phyloP scores from a whole-genome alignment of 495 filamentous ascomycete species.

The Penicillium bialowiezense region DNA sequence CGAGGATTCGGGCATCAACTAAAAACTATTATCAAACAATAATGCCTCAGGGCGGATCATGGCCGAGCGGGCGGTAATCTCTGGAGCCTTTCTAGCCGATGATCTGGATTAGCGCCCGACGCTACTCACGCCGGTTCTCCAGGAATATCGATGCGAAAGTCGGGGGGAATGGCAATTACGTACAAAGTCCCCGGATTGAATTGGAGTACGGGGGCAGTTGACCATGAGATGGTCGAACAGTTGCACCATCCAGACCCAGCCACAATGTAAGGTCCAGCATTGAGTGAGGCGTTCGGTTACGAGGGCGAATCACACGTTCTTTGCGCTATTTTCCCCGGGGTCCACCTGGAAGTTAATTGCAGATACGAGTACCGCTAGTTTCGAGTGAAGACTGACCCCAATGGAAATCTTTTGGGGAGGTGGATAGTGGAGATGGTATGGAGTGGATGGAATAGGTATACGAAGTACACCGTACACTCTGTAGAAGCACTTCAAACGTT shows the following conservation, averaged over 20 bases:
- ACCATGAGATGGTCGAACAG: not conserved
- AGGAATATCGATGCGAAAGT: no score
- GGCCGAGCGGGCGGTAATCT: not conserved
- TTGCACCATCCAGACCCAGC: not conserved
- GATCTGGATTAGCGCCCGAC: not conserved
- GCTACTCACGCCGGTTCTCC: no score
- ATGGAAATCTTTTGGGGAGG: no score
- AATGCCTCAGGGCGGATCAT: not conserved
- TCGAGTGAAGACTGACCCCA: no score
- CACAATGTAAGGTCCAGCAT: not conserved
- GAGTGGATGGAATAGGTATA: no score
- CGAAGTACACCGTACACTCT: no score
- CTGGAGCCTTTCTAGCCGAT: not conserved
- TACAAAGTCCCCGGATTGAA: not conserved
- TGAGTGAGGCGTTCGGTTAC: not conserved
- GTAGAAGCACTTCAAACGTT: no score
- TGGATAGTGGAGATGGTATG: no score
- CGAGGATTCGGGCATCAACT: no score
- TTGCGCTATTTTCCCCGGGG: not conserved
- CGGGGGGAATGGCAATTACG: not conserved
- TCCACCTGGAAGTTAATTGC: no score
- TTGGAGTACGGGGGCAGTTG: not conserved
- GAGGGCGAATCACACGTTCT: conserved; percentile 8
- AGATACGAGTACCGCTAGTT: no score
- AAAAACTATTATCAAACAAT: conserved; percentile 3